Percentiles rank a stretch among this genome's conserved stretches.
phyloP scores from a whole-genome alignment of 163 green algal genomes.

The Scenedesmus sp. region DNA sequence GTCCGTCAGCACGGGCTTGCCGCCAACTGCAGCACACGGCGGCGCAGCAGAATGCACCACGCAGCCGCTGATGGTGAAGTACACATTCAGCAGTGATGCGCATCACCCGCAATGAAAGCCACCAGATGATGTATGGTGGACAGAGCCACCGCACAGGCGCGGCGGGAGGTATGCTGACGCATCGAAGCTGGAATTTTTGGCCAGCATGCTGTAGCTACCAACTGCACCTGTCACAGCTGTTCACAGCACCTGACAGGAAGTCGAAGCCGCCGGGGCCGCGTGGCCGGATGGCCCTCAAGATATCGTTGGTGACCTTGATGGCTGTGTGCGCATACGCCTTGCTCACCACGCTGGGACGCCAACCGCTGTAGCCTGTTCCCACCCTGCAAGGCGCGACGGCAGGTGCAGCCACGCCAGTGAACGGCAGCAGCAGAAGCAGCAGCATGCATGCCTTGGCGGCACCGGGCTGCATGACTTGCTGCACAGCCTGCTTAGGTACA shows the following conservation, averaged over 20 bases:
- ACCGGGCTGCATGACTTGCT: not conserved
- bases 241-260: constrained; percentile 41
- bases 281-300: not conserved
- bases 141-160: too few relatives aligned
- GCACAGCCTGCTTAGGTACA: too few relatives aligned
- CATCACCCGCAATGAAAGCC: not conserved
- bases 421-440: not conserved
- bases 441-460: not conserved
- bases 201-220: too few relatives aligned
- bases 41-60: not conserved
- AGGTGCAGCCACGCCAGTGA: too few relatives aligned
- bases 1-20: constrained; percentile 42
- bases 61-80: not conserved
- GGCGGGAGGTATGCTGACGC: not conserved
- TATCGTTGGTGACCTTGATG: constrained; percentile 20
- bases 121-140: too few relatives aligned
- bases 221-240: too few relatives aligned
- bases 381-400: not conserved
- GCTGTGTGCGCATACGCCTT: constrained; percentile 18
- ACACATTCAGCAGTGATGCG: not conserved
- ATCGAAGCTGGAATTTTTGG: not conserved
- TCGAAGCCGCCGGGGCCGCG: constrained; percentile 29
- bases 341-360: constrained; percentile 29
- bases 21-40: constrained; percentile 17
- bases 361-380: constrained; percentile 1